A percentile compares a stretch with the other conserved stretches of the same genome.
These are phyloP conservation scores for Didymella arachidicola DNA, from an alignment of 2,329 filamentous ascomycete species.

Conservation along the genomic window DNA sequence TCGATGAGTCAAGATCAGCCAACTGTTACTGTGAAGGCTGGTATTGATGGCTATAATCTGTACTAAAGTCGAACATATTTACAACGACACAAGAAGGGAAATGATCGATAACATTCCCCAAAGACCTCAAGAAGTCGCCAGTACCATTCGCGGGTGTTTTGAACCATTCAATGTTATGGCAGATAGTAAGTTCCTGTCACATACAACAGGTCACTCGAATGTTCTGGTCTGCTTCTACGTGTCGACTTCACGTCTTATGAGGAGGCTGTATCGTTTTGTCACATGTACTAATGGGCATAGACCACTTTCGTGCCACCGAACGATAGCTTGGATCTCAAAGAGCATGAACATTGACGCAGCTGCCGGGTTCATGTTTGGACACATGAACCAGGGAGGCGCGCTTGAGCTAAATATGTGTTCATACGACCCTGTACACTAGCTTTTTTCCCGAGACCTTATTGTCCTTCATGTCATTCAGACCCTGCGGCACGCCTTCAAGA, in stretches of 20 bases:
- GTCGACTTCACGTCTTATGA: not conserved
- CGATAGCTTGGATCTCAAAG: too few species aligned
- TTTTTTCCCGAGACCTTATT: conserved; percentile 48
- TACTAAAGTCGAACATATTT: not conserved
- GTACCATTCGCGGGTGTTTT: not conserved
- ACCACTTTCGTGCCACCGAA: too few species aligned
- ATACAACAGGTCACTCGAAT: not conserved
- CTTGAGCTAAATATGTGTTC: not conserved
- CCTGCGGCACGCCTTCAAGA: conserved; percentile 41
- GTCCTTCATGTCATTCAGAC: conserved; percentile 43
- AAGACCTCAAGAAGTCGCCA: not conserved
- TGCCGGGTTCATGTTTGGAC: not conserved
- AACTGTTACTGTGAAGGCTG: too few species aligned
- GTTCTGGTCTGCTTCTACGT: not conserved
- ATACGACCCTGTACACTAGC: conserved; percentile 41
- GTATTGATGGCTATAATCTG: not conserved
- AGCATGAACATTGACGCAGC: not conserved
- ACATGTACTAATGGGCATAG: not conserved
- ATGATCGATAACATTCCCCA: not conserved
- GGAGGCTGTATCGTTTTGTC: not conserved
- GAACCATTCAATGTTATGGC: not conserved
- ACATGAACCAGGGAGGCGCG: not conserved
- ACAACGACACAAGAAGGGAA: not conserved
- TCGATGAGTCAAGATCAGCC: too few species aligned
- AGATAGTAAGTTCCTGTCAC: not conserved